Base-by-base conservation (phyloP, 148 eudicot genomes). In the Limonium bicolor region DNA sequence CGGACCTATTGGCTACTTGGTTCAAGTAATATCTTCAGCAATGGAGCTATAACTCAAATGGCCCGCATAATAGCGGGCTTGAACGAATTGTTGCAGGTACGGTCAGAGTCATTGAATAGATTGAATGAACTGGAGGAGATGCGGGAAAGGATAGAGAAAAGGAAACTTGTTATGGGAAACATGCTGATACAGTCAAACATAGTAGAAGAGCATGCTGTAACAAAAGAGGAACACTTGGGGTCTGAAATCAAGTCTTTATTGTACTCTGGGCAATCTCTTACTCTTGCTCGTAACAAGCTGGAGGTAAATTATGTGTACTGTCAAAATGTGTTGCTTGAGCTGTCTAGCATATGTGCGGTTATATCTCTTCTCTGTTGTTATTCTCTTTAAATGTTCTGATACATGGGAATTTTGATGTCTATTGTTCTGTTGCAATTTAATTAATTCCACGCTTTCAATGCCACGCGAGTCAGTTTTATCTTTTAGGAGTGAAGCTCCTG, bases 41-140 rank as follows among this genome's bases (percentile, higher is more conserved):
- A 20, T 41, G 41, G 50, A 54, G 61, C 56, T 65, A 61, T 64
- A 53, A 40, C 48, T 13, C 4, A 2, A 29, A n/a, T 51, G 46
- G 61, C 64, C 62, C 45, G 67, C 56, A 28, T 34, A 53, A 46
- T 71, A 41, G 65, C 52, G 67, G 59, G 65, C 19, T 46, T 43
- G 25, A 22, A 33, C 33, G 56, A 60, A 51, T 32, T 63, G 61
- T 32, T n/a, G 37, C 88, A 90, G 99, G 73, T 61, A 43, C 72
- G 78, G 59, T 67, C 85, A 13, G 88, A 78, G 52, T 77, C 85
- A 8, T 70, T 90, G 63, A 58, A 61, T 35, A 68, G 76, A 54
- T 67, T 64, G 58, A 77, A 90, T 51, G 68, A 77, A 70, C 78
- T 84, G 43, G 84, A 84, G 64, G 88, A 78, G 70, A 81, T 92